phyloP scores from a whole-genome alignment of 306 rosid species.

The Hippophae gyantsensis region DNA sequence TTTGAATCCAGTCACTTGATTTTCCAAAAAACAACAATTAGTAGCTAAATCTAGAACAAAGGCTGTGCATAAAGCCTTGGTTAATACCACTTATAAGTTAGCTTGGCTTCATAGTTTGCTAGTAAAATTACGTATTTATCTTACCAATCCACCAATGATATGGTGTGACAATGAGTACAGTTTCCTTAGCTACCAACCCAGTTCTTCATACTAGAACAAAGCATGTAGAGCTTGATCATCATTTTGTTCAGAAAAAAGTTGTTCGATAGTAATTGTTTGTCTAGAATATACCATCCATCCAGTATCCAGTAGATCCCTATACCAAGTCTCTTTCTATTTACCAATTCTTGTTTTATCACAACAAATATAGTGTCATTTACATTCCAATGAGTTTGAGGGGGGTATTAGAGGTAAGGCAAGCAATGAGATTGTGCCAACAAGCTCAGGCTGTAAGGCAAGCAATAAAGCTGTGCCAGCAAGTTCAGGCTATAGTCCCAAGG shows the following conservation, averaged over 20 bases:
- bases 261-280: too few relatives aligned
- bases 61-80: neutral
- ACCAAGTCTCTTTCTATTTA: neutral
- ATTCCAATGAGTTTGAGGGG: neutral
- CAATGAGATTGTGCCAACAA: too few relatives aligned
- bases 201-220: neutral
- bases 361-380: neutral
- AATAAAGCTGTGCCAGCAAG: too few relatives aligned
- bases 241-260: neutral
- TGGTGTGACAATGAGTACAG: neutral
- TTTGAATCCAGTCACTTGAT: neutral
- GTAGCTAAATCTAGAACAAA: neutral
- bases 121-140: neutral
- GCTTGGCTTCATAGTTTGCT: neutral
- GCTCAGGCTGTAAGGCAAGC: too few relatives aligned
- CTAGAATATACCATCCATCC: too few relatives aligned
- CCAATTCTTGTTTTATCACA: too few relatives aligned
- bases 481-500: too few relatives aligned
- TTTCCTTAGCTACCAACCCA: neutral
- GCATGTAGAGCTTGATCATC: neutral
- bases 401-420: neutral
- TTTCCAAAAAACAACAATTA: neutral
- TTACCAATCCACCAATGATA: neutral
- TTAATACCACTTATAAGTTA: neutral
- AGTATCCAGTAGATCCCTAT: neutral